phyloP scores from a whole-genome alignment of 2,329 filamentous ascomycete genomes.

The Colletotrichum liriopes region DNA sequence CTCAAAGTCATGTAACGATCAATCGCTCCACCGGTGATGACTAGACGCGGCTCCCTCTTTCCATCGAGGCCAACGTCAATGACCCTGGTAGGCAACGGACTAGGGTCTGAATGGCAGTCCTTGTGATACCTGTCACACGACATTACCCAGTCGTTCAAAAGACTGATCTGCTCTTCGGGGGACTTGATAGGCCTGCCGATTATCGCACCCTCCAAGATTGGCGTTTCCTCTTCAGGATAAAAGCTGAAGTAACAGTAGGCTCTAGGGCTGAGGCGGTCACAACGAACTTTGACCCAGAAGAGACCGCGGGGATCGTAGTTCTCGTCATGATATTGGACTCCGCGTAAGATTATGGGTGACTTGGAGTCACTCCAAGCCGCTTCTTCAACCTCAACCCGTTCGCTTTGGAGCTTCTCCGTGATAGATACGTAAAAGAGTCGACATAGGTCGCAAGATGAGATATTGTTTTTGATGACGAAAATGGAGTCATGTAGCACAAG shows the following conservation, averaged over 20 bases:
- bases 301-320: background rate
- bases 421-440: background rate
- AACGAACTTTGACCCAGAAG: slow-evolving; percentile 2
- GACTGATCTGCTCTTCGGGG: background rate
- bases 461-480: background rate
- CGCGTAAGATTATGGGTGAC: background rate
- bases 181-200: slow-evolving; percentile 4
- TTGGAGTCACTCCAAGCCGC: background rate
- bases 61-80: slow-evolving; percentile 4
- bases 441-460: background rate
- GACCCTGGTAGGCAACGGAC: slow-evolving; percentile 8
- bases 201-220: background rate
- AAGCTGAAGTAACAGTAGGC: slow-evolving; percentile 12
- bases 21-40: background rate
- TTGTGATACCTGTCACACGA: background rate
- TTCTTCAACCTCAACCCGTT: background rate
- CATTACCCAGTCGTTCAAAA: background rate
- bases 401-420: background rate
- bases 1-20: slow-evolving; percentile 18
- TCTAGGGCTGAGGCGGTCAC: background rate
- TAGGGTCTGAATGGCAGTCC: background rate
- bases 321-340: background rate
- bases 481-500: background rate
- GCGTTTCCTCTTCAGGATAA: background rate
- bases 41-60: background rate